These are phyloP conservation scores for Mesotaenium endlicherianum DNA, from an alignment of 139 green algal genomes.

Conservation along the genomic window DNA sequence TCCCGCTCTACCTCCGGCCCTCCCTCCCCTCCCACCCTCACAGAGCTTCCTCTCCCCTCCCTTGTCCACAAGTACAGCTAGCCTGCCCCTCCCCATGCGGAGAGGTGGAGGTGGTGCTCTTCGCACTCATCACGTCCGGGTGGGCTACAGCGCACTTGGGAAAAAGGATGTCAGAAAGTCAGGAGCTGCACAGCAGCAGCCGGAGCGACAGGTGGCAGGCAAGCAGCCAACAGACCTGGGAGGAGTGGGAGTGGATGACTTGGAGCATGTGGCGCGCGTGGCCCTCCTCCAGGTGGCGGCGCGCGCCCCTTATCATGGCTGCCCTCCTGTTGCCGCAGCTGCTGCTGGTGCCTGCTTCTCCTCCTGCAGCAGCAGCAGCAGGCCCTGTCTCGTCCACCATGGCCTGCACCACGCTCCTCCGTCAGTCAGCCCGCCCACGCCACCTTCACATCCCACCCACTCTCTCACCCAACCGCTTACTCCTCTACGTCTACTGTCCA, in stretches of 20 bases:
- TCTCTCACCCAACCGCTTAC: no score
- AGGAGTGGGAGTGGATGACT: slow-evolving; percentile 37
- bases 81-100: neutral
- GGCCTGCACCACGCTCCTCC: no score
- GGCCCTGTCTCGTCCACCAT: no score
- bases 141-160: neutral
- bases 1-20: no score
- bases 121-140: neutral
- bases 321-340: no score
- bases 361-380: no score
- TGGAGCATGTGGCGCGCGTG: slow-evolving; percentile 36
- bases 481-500: no score
- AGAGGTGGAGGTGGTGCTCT: neutral
- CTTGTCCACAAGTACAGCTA: neutral
- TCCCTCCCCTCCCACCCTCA: no score
- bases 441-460: no score
- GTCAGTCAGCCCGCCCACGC: no score
- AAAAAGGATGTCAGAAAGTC: neutral
- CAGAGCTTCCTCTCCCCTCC: no score
- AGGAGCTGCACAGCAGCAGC: neutral
- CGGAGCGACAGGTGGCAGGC: neutral
- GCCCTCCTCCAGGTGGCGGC: slow-evolving; percentile 38
- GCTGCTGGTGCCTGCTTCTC: no score
- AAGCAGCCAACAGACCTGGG: neutral
- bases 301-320: slow-evolving; percentile 17